These are phyloP conservation scores for Talaromyces liani DNA, from an alignment of 495 filamentous ascomycete genomes.

Conservation along the genomic window DNA sequence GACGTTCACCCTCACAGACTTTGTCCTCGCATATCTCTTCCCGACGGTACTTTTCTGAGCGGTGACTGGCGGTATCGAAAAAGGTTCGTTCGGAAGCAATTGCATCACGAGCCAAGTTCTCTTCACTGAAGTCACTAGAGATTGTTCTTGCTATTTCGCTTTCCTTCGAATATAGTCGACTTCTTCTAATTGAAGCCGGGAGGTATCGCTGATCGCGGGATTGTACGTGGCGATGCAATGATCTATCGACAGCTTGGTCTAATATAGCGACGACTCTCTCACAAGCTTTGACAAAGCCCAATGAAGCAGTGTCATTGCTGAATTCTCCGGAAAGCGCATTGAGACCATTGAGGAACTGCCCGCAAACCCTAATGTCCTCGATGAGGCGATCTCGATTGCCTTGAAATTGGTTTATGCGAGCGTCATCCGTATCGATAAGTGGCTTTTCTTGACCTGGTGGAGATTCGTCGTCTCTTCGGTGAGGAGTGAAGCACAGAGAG, in stretches of 20 bases:
- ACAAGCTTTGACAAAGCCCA: neutral
- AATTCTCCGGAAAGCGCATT: neutral
- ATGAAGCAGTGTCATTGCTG: neutral
- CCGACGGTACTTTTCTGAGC: neutral
- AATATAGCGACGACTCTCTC: neutral
- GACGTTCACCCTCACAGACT: neutral
- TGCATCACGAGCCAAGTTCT: neutral
- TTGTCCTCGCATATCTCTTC: slow-evolving; percentile 5
- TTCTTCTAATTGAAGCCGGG: neutral
- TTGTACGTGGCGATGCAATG: neutral
- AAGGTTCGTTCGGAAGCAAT: neutral
- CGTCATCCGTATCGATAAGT: neutral
- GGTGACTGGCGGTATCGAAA: neutral
- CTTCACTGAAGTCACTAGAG: neutral
- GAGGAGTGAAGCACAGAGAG: slow-evolving; percentile 1
- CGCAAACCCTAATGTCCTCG: neutral
- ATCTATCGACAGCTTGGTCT: neutral
- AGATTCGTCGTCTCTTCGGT: neutral
- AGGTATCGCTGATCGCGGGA: neutral
- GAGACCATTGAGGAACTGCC: slow-evolving; percentile 1
- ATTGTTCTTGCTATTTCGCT: neutral
- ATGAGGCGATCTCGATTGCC: neutral
- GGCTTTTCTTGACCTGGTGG: neutral
- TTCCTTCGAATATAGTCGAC: neutral
- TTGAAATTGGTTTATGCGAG: neutral